Percentiles rank a stretch among this genome's conserved stretches.
phyloP scores from a whole-genome alignment of 2,329 filamentous ascomycete species.

The Elsinoe batatas region DNA sequence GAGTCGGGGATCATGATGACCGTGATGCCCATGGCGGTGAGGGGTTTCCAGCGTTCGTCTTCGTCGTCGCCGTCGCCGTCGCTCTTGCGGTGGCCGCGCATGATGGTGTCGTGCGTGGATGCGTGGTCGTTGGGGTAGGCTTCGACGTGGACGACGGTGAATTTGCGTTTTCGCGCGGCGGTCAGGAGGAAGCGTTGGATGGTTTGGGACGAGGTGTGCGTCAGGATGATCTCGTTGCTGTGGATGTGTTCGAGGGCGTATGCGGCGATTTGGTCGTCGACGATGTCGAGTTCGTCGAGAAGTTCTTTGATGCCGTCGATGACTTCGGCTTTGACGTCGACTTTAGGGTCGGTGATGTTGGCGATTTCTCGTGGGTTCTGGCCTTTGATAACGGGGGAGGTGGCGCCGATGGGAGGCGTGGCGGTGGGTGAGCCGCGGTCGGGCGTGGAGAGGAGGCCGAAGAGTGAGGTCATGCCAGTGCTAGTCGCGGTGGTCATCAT shows the following conservation, averaged over 20 bases:
- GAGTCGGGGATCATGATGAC: constrained; percentile 78
- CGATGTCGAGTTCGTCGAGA: constrained; percentile 85
- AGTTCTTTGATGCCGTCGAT: constrained; percentile 92
- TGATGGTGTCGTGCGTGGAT: constrained; percentile 51
- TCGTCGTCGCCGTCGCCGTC: constrained; percentile 36
- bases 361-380: constrained; percentile 26
- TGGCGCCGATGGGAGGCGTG: constrained; percentile 41
- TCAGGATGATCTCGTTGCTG: constrained; percentile 83
- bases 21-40: constrained; percentile 66
- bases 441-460: constrained; percentile 44
- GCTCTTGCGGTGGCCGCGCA: constrained; percentile 42
- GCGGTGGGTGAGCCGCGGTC: constrained; percentile 35
- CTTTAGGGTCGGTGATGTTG: constrained; percentile 27
- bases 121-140: constrained; percentile 60
- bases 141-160: constrained; percentile 79
- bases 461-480: constrained; percentile 40
- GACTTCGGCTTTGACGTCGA: constrained; percentile 79
- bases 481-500: constrained; percentile 27
- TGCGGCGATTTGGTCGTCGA: constrained; percentile 84
- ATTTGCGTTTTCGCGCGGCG: constrained; percentile 79
- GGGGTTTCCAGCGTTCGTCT: constrained; percentile 60
- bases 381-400: constrained; percentile 42
- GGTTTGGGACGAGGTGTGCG: constrained; percentile 74
- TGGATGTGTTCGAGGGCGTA: constrained; percentile 88
- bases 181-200: constrained; percentile 84